Conservation (phyloP, 768 basidiomycete genomes). For the Lactarius deliciosus region DNA sequence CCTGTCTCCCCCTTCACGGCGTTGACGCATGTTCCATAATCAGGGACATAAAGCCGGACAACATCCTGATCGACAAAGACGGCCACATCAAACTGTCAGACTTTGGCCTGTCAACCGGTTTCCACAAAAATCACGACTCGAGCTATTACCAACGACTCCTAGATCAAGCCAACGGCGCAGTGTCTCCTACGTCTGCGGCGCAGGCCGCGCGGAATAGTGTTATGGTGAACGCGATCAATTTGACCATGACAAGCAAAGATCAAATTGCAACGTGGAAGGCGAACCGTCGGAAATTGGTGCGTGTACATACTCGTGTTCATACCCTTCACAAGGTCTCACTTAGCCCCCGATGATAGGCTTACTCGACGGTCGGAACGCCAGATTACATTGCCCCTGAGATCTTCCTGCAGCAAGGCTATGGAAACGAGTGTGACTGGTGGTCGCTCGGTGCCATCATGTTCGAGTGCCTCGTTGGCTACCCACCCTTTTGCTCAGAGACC, state of each 20-base stretch:
- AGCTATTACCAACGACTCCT: slow-evolving; percentile 90
- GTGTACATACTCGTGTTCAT: slow-evolving; percentile 30
- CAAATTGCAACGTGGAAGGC: slow-evolving; percentile 99
- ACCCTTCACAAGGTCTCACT: slow-evolving; percentile 10
- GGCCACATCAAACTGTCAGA: slow-evolving; percentile 98
- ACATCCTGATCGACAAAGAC: slow-evolving; percentile 96
- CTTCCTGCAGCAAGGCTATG: slow-evolving; percentile 95
- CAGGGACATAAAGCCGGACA: slow-evolving; percentile 99
- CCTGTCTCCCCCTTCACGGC: slow-evolving; percentile 3
- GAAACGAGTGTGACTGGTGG: slow-evolving; percentile 99
- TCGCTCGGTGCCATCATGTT: slow-evolving; percentile 98
- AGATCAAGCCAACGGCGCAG: slow-evolving; percentile 57
- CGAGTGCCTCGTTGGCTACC: slow-evolving; percentile 95
- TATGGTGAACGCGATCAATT: slow-evolving; percentile 94
- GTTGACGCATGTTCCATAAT: slow-evolving; percentile 19
- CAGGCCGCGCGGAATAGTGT: slow-evolving; percentile 85
- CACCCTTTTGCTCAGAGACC: slow-evolving; percentile 94
- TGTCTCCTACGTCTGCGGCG: slow-evolving; percentile 42
- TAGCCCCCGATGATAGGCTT: slow-evolving; percentile 57
- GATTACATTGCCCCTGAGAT: slow-evolving; percentile 98
- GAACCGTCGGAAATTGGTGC: slow-evolving; percentile 89
- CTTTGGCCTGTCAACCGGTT: slow-evolving; percentile 98
- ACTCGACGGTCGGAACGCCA: slow-evolving; percentile 96
- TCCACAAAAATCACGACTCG: slow-evolving; percentile 97
- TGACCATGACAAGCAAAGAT: slow-evolving; percentile 92